These are phyloP conservation scores for Nannochloropsis oceanica DNA, from an alignment of 108 stramenopile genomes.

Conservation along the genomic window DNA sequence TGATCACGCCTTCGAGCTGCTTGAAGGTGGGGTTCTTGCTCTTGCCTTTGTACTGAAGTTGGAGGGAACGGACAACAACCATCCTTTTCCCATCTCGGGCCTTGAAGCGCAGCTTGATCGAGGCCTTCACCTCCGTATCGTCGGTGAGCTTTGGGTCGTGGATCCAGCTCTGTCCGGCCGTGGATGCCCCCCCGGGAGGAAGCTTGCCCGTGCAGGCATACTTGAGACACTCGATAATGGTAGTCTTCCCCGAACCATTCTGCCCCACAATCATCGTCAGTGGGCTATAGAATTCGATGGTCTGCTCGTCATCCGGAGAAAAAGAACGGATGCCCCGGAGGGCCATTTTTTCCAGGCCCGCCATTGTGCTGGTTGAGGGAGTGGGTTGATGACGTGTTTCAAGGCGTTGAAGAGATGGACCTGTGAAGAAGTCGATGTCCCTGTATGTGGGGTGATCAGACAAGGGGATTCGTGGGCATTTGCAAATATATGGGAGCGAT, in stretches of 20 bases:
- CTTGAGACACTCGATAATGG: conserved; percentile 96
- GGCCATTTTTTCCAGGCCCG: conserved; percentile 79
- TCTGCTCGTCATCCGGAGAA: conserved; percentile 73
- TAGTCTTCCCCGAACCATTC: conserved; percentile 79
- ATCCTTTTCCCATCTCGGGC: conserved; percentile 48
- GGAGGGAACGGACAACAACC: conserved; percentile 77
- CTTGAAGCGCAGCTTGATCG: conserved; percentile 63
- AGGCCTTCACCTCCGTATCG: conserved; percentile 42
- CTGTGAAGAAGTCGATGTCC: too few species aligned
- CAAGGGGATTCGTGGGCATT: too few species aligned
- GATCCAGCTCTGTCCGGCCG: conserved; percentile 15
- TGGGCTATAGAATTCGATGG: conserved; percentile 85
- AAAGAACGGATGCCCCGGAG: conserved; percentile 91
- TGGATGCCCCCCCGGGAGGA: conserved; percentile 57
- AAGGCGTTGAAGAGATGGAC: too few species aligned
- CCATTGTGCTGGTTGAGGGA: conserved; percentile 42
- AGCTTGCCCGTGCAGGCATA: conserved; percentile 81
- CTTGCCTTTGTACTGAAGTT: conserved; percentile 68
- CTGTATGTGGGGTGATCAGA: too few species aligned
- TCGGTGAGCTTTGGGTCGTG: conserved; percentile 67
- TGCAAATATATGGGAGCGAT: too few species aligned
- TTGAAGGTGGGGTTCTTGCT: conserved; percentile 55
- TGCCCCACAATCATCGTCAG: conserved; percentile 95
- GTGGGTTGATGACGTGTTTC: too few species aligned
- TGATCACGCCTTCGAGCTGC: conserved; percentile 70